Evolutionary conservation across 106 monocot genomes (phyloP).

Genomic region (Dendrobium catenatum): DNA sequence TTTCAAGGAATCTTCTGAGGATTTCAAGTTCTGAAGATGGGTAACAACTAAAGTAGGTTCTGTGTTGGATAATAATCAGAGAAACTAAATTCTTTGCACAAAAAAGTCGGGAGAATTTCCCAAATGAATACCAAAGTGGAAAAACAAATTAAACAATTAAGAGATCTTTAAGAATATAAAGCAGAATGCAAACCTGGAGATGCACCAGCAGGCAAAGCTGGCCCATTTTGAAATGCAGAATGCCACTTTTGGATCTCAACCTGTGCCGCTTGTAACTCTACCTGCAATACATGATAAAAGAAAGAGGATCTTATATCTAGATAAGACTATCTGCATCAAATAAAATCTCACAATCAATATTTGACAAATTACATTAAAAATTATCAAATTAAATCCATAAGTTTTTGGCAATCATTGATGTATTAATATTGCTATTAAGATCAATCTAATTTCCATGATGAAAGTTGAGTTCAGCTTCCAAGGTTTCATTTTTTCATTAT

Average conservation of each 20-base stretch:
- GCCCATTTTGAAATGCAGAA: slow-evolving; percentile 58
- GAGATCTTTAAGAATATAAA: neutral
- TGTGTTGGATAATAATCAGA: slow-evolving; percentile 13
- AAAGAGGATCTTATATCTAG: neutral
- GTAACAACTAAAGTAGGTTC: slow-evolving; percentile 61
- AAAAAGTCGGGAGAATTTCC: neutral
- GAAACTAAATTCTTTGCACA: neutral
- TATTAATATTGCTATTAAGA: neutral
- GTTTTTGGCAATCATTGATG: neutral
- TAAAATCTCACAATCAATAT: neutral
- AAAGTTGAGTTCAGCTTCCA: neutral
- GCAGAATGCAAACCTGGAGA: slow-evolving; percentile 32
- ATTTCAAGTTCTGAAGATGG: slow-evolving; percentile 74
- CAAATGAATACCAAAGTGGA: neutral
- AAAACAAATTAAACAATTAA: neutral
- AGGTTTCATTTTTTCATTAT: neutral
- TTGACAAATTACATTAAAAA: neutral
- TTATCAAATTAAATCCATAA: neutral
- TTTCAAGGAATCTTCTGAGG: slow-evolving; percentile 83
- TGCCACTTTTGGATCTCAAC: slow-evolving; percentile 72
- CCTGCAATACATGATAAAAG: slow-evolving; percentile 26
- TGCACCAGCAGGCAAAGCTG: slow-evolving; percentile 40
- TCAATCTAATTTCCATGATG: neutral
- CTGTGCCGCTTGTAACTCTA: slow-evolving; percentile 44
- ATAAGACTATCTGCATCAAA: neutral